phyloP scores from a whole-genome alignment of 768 basidiomycete species.

The Gymnopilus junonius region DNA sequence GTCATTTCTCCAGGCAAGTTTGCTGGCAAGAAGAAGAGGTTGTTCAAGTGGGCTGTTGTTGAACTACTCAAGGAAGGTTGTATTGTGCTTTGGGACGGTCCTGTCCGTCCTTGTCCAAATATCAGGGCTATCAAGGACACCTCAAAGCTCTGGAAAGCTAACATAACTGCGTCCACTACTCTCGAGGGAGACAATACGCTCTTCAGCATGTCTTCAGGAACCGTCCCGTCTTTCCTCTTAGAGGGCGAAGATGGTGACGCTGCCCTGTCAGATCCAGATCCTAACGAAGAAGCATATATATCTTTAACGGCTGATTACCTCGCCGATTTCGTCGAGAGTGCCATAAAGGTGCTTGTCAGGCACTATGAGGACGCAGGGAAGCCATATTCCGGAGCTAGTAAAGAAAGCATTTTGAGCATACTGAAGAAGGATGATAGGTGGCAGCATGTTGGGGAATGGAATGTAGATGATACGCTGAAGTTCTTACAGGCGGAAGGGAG shows the following conservation, averaged over 20 bases:
- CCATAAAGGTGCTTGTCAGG: slow-evolving; percentile 37
- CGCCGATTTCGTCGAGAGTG: slow-evolving; percentile 47
- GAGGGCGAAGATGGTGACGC: slow-evolving; percentile 38
- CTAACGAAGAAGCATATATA: slow-evolving; percentile 69
- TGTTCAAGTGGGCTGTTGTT: slow-evolving; percentile 69
- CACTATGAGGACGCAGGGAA: slow-evolving; percentile 23
- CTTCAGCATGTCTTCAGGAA: slow-evolving; percentile 26
- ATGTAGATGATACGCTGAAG: slow-evolving; percentile 62
- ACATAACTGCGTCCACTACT: slow-evolving; percentile 27
- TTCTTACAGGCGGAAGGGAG: slow-evolving; percentile 44
- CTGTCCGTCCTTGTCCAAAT: slow-evolving; percentile 37
- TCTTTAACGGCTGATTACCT: slow-evolving; percentile 60
- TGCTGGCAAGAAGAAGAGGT: slow-evolving; percentile 60
- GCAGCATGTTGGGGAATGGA: slow-evolving; percentile 67
- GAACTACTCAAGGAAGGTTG: slow-evolving; percentile 74
- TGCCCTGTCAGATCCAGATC: slow-evolving; percentile 53
- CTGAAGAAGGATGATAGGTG: slow-evolving; percentile 66
- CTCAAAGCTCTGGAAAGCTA: slow-evolving; percentile 53
- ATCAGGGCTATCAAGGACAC: slow-evolving; percentile 19
- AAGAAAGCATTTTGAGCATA: slow-evolving; percentile 49
- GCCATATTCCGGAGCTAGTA: slow-evolving; percentile 34
- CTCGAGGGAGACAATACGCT: slow-evolving; percentile 32
- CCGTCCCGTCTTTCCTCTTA: slow-evolving; percentile 14
- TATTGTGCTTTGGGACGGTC: slow-evolving; percentile 75
- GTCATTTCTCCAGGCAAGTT: slow-evolving; percentile 27